Evolutionary conservation across 345 rosid genomes (phyloP), one percentile per base, ranked within the genome.

Genomic region (Laguncularia racemosa): DNA sequence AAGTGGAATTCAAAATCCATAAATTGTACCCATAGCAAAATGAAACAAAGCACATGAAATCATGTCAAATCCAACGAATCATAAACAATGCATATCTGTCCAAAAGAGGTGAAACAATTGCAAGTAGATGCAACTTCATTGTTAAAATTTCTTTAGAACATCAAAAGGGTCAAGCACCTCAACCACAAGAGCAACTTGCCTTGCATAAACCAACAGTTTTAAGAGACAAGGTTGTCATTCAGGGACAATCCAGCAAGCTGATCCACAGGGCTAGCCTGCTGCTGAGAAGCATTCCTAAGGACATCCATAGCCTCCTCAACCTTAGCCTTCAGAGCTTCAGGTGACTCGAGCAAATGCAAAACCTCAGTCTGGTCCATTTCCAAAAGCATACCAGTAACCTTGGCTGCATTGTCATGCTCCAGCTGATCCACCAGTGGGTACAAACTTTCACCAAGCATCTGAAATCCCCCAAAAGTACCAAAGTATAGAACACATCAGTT

Each of bases 341-440:
- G 82, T 8, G 95, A 82, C 64, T 82, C 90, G 0, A 86, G 79
- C 72, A 89, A 75, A 74, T 81, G 95, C 73, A 89, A 53, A 26
- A 88, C 84, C 80, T 85, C 88, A 4, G 88, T 73, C 73, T 86
- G 92, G 57, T 90, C 95, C 95, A 86, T 86, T 69, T 86, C 97
- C 63, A 89, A 76, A 66, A 89, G 82, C 92, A 84, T 86, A 6
- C 97, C 86, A 1, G 92, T 86, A 26, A 89, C 89, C 70, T 89
- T 82, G 12, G 84, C 86, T 0, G 89, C 90, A 2, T 78, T 65
- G 20, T 82, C 82, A 51, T 66, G 86, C 67, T 84, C 95, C 70
- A 84, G 76, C 72, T 81, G 81, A 23, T 84, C 88, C 51, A 89
- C 97, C 2, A 81, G 72, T 6, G 88, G 88, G 63, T 84, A 86